Base-by-base conservation (phyloP, 495 filamentous ascomycete genomes). In the Talaromyces liani region DNA sequence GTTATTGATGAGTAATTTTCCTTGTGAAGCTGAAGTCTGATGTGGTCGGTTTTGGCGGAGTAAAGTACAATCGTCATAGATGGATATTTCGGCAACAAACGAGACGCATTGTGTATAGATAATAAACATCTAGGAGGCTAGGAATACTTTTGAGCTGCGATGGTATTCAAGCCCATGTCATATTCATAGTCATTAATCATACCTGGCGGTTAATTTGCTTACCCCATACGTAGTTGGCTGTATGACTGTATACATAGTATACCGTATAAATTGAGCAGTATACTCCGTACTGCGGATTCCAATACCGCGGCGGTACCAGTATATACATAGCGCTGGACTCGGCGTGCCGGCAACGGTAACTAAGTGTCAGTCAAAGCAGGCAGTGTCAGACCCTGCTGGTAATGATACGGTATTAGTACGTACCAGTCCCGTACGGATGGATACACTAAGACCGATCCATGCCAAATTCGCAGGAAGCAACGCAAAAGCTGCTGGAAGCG, bases 281-380 rank as follows among this genome's bases (percentile, higher is more conserved):
- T n/a, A 24, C 22, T 24, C 22, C 22, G 53, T 31, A 56, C 16
- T 31, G 49, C 14, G 53, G 5, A 29, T 27, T 14, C 22, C 49
- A 14, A 56, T 56, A 56, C 53, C 1, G 24, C 53, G 10, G 22
- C 20, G 24, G n/a, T 27, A 56, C 53, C 22, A 27, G 22, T 29
- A 29, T 56, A 14, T 56, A 56, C 53, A 56, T 56, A 56, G 53
- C 53, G 53, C 53, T 24, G 24, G 10, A 56, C 53, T 27, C 53
- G 53, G 53, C 53, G 12, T 56, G 22, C 53, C 20, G 18, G 18
- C 49, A 56, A 56, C 53, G 24, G 53, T 12, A n/a, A n/a, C n/a
- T n/a, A 12, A 36, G 33, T 36, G 10, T 36, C 7, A 16, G 39
- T 14, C 51, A 24, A 54, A 8, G 18, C 20, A 24, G 39, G 18